Conservation (phyloP, 208 protist species). For the Vickermania ingenoplastis region DNA sequence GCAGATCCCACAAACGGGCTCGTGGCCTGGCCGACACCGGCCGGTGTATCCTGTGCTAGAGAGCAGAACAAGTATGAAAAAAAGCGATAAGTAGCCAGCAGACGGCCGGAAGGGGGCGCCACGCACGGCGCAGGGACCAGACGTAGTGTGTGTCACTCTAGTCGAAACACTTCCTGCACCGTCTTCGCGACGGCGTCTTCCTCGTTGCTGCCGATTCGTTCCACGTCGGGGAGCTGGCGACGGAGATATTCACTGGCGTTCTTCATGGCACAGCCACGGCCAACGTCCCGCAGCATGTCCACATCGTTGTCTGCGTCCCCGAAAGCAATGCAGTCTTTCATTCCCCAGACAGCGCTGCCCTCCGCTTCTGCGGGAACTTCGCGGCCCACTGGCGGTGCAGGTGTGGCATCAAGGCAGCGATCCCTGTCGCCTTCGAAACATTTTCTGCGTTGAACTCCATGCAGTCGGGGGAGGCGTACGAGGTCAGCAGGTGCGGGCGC, state of each 20-base stretch:
- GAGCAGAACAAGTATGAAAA: no score
- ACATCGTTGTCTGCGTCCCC: constrained; percentile 64
- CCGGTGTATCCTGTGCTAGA: no score
- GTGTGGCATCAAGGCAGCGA: not conserved
- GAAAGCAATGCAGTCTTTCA: constrained; percentile 54
- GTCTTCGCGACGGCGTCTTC: constrained; percentile 60
- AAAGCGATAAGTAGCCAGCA: no score
- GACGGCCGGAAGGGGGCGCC: no score
- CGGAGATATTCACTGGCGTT: constrained; percentile 45
- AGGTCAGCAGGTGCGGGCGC: not conserved
- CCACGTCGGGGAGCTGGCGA: constrained; percentile 35
- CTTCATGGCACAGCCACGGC: constrained; percentile 57
- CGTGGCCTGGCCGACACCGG: no score
- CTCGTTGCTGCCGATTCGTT: constrained; percentile 41
- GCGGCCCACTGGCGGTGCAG: not conserved
- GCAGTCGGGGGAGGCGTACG: constrained; percentile 7
- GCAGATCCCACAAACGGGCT: no score
- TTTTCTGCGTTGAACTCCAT: constrained; percentile 4
- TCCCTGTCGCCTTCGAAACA: constrained; percentile 4
- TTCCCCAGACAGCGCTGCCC: not conserved
- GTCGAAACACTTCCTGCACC: constrained; percentile 41
- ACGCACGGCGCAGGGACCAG: no score
- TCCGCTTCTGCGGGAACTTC: not conserved
- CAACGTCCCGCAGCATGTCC: constrained; percentile 39
- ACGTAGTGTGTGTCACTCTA: no score